A percentile compares a stretch with the other conserved stretches of the same genome.
Evolutionary conservation across 768 basidiomycete genomes (phyloP).

Genomic region (Panus rudis): DNA sequence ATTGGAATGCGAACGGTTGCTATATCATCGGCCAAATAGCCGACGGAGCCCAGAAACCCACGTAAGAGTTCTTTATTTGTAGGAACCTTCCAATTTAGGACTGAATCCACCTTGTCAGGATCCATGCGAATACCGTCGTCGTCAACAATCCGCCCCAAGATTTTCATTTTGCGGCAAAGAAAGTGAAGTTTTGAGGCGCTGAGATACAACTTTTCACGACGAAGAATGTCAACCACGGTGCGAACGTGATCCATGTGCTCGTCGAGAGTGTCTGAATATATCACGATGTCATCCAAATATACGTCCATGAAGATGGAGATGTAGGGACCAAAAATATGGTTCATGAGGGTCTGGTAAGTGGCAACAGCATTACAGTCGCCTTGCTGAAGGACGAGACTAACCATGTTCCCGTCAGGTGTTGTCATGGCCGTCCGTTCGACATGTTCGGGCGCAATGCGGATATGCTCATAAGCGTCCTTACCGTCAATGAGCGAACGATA

Average conservation of each 20-base stretch:
- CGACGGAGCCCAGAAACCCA: constrained; percentile 30
- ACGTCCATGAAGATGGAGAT: constrained; percentile 28
- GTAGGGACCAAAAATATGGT: constrained; percentile 27
- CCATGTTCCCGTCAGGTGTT: constrained; percentile 33
- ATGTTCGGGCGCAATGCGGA: constrained; percentile 18
- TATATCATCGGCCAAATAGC: constrained; percentile 28
- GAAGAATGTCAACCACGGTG: constrained; percentile 27
- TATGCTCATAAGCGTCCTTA: constrained; percentile 27
- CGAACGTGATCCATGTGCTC: constrained; percentile 25
- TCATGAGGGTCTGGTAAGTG: constrained; percentile 38
- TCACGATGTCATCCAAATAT: constrained; percentile 29
- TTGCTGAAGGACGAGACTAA: constrained; percentile 31
- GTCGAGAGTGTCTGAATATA: constrained; percentile 23
- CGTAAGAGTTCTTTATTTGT: constrained; percentile 21
- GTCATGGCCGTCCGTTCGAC: constrained; percentile 19
- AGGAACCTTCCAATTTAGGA: constrained; percentile 24
- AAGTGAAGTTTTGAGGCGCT: constrained; percentile 29
- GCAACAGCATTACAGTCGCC: constrained; percentile 28
- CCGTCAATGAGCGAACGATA: constrained; percentile 22
- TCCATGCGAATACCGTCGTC: constrained; percentile 22
- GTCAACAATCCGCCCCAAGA: constrained; percentile 23
- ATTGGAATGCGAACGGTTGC: constrained; percentile 30
- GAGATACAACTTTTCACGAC: constrained; percentile 29
- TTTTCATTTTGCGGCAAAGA: constrained; percentile 21
- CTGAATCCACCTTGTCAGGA: constrained; percentile 17